These are phyloP conservation scores for Rhizopus microsporus DNA, from an alignment of 371 early-diverging fungal genomes.

Conservation along the genomic window DNA sequence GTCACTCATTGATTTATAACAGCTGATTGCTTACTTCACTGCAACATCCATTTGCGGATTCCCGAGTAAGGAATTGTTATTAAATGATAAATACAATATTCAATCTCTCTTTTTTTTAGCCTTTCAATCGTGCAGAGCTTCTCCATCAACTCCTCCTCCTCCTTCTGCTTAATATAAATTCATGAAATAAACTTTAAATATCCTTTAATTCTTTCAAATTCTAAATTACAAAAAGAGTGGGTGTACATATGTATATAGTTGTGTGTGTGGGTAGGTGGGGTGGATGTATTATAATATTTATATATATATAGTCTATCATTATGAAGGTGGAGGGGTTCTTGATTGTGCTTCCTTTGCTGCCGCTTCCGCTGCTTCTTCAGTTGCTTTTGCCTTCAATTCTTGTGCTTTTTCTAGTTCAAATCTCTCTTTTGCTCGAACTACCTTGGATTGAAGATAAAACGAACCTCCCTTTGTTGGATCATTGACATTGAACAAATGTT, in stretches of 20 bases:
- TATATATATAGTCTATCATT: conserved; percentile 1
- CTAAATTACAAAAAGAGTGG: background rate
- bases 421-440: conserved; percentile 91
- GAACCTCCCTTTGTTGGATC: conserved; percentile 88
- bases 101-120: conserved; percentile 18
- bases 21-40: conserved; percentile 69
- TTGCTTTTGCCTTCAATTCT: conserved; percentile 43
- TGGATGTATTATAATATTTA: background rate
- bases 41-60: conserved; percentile 78
- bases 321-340: conserved; percentile 14
- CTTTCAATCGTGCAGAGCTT: conserved; percentile 29
- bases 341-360: conserved; percentile 26
- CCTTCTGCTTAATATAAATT: background rate
- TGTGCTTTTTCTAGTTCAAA: conserved; percentile 84
- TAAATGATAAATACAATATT: background rate
- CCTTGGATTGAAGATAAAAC: conserved; percentile 93
- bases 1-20: background rate
- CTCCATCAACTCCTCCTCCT: background rate
- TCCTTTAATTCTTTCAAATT: too few species aligned
- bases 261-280: background rate
- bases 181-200: too few species aligned
- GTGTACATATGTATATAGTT: conserved; percentile 1
- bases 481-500: conserved; percentile 88
- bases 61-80: conserved; percentile 46
- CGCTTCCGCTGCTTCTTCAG: conserved; percentile 29